phyloP scores from a whole-genome alignment of 257 asterid genomes.

The Solanum gandarillasii region DNA sequence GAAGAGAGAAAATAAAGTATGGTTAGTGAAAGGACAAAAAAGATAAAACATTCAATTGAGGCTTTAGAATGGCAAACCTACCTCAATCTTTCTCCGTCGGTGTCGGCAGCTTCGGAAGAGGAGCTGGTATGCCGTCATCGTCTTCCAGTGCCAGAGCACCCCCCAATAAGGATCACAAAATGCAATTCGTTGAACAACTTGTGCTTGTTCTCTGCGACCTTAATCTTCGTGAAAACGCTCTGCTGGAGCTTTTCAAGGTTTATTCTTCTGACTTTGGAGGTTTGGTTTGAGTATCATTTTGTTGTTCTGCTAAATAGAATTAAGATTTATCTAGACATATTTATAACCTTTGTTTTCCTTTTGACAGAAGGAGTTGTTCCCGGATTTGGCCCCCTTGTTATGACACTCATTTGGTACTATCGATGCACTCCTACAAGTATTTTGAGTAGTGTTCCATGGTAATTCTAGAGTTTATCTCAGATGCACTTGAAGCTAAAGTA shows the following conservation, averaged over 20 bases:
- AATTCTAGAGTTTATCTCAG: not conserved
- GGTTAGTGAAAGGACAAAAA: not conserved
- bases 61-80: conserved; percentile 20
- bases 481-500: not conserved
- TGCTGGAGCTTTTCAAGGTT: conserved; percentile 12
- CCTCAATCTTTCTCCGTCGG: conserved; percentile 25
- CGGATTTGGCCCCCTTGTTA: conserved; percentile 15
- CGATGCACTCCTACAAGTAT: conserved; percentile 28
- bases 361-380: conserved; percentile 7
- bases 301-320: not conserved
- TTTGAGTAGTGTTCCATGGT: not conserved
- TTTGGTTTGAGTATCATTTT: not conserved
- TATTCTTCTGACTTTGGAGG: not conserved
- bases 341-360: not conserved
- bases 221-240: conserved; percentile 11
- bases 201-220: conserved; percentile 11
- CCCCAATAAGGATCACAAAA: conserved; percentile 40
- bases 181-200: conserved; percentile 42
- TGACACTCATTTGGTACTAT: conserved; percentile 33
- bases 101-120: conserved; percentile 9
- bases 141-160: conserved; percentile 6
- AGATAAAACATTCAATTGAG: not conserved
- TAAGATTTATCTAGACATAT: not conserved
- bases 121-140: not conserved
- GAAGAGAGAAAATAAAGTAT: not conserved